Evolutionary conservation across 352 stramenopile genomes (phyloP), one percentile per base, ranked within the genome.

Genomic region (Aphanomyces stellatus): DNA sequence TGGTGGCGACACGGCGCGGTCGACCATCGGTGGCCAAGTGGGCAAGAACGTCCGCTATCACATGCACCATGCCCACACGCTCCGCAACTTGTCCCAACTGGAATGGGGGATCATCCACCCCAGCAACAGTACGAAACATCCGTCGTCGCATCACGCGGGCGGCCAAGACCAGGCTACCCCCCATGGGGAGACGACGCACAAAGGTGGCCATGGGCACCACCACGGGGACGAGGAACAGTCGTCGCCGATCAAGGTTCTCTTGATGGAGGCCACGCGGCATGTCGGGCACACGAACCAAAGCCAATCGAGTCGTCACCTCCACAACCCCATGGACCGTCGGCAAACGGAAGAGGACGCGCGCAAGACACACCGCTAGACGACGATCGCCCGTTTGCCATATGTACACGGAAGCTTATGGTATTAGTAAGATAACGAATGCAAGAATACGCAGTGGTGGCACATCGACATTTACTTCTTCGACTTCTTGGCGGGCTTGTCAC

Each of bases 381-480:
- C 13, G 37, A n/a, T 46, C 37, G 37, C n/a, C 37, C n/a, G 13
- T 46, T n/a, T 19, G n/a, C 37, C n/a, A 46, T 46, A 46, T 46
- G 37, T 19, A 46, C 13, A 46, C 37, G 37, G n/a, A 46, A n/a
- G n/a, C n/a, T n/a, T n/a, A n/a, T n/a, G n/a, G n/a, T n/a, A n/a
- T n/a, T 17, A 43, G 17, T 43, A 22, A 51, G 25, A 51, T 51
- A 22, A 51, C 8, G 25, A 51, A 22, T 51, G 13, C n/a, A 13
- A 51, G 13, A 51, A 35, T 22, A 57, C 46, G 46, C 49, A 34
- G 49, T n/a, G 19, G 27, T 22, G 13, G 42, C 42, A 27, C n/a
- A 6, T n/a, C 28, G 41, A 64, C 55, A 48, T 64, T n/a, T 51
- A 24, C 60, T 67, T 60, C 60, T 67, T 60, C 19, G 41, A 19